Conservation (phyloP, 345 rosid genomes). For the Psidium guajava region DNA sequence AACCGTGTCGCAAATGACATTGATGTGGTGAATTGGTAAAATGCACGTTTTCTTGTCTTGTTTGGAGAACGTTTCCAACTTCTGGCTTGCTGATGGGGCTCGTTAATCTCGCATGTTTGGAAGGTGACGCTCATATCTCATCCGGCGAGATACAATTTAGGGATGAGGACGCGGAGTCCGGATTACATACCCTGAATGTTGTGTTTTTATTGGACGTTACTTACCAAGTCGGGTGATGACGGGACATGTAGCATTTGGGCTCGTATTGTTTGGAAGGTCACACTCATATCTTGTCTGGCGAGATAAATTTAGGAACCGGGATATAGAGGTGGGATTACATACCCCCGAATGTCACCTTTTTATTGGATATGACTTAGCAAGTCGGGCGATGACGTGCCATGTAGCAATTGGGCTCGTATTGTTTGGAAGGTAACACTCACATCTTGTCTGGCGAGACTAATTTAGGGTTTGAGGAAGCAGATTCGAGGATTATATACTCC, state of each 20-base stretch:
- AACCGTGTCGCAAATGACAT: too few relatives aligned
- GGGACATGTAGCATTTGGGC: background rate
- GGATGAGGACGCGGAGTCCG: rapidly evolving
- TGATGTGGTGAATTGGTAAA: background rate
- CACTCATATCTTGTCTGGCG: too few relatives aligned
- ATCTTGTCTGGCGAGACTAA: background rate
- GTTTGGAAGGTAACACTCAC: background rate
- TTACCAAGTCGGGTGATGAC: background rate
- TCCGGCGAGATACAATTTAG: too few relatives aligned
- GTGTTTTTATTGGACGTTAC: background rate
- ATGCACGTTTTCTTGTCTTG: background rate
- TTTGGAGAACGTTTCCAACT: background rate
- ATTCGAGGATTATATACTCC: background rate
- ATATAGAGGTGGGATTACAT: too few relatives aligned
- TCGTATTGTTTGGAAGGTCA: too few relatives aligned
- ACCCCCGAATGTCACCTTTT: too few relatives aligned
- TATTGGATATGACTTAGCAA: too few relatives aligned
- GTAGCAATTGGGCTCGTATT: background rate
- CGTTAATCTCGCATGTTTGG: background rate
- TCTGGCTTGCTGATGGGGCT: background rate
- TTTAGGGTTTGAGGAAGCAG: background rate
- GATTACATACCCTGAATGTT: rapidly evolving
- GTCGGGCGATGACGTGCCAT: background rate
- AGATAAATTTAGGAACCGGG: too few relatives aligned
- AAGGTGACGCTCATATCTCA: background rate